Conservation (phyloP, 2,329 filamentous ascomycete species). For the Verticillium klebahnii region DNA sequence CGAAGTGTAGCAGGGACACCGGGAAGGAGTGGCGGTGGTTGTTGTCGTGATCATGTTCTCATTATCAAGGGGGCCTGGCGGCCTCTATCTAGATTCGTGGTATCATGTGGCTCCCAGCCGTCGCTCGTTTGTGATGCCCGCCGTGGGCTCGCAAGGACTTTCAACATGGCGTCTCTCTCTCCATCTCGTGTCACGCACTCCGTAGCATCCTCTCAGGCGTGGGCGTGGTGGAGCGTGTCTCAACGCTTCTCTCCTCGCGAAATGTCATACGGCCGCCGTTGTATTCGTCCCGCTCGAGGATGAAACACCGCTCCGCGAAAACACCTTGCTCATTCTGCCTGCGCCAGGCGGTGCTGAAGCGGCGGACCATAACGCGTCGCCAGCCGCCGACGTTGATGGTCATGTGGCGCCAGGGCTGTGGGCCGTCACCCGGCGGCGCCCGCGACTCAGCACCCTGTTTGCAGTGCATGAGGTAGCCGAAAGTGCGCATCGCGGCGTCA, state of each 20-base stretch:
- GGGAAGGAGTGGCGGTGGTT: neutral
- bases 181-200: neutral
- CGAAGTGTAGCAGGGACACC: neutral
- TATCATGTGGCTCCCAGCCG: neutral
- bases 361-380: conserved; percentile 38
- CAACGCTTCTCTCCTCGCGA: conserved; percentile 10
- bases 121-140: neutral
- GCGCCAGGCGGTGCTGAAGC: conserved; percentile 35
- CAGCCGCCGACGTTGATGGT: conserved; percentile 45
- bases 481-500: conserved; percentile 27
- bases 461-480: conserved; percentile 25
- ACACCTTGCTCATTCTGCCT: conserved; percentile 33
- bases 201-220: conserved; percentile 7
- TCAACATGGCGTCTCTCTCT: neutral
- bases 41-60: neutral
- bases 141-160: neutral
- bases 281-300: conserved; percentile 23
- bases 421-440: neutral
- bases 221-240: conserved; percentile 12
- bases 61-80: neutral
- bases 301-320: conserved; percentile 43
- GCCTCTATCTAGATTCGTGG: neutral
- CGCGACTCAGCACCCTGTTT: conserved; percentile 15
- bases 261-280: conserved; percentile 8
- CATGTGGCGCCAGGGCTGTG: conserved; percentile 30